Evolutionary conservation across 306 rosid species (phyloP).

Genomic region (Medicago ruthenica): DNA sequence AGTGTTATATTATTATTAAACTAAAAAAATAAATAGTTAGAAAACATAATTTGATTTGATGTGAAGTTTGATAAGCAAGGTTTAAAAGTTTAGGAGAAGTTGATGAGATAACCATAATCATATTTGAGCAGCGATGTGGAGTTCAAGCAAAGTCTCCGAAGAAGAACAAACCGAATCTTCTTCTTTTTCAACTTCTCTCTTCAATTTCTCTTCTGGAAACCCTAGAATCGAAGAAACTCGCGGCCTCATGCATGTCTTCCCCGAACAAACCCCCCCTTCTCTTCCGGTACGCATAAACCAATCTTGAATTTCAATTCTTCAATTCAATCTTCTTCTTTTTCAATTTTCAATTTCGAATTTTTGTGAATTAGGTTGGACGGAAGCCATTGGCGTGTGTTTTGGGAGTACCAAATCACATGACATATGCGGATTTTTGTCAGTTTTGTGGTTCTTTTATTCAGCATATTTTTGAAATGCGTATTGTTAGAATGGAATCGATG

Average conservation of each 20-base stretch:
- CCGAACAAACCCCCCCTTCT: constrained; percentile 56
- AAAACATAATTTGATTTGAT: no score
- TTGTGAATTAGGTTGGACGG: constrained; percentile 65
- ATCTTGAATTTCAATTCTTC: not conserved
- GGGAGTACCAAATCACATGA: constrained; percentile 97
- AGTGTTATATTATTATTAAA: no score
- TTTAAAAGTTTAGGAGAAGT: not conserved
- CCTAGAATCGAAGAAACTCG: constrained; percentile 95
- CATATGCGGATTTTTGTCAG: constrained; percentile 92
- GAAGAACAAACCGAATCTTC: constrained; percentile 55
- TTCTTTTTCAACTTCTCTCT: constrained; percentile 56
- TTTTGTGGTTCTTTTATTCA: constrained; percentile 87
- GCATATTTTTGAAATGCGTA: constrained; percentile 87
- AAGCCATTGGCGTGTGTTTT: constrained; percentile 82
- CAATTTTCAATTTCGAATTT: not conserved
- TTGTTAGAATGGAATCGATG: constrained; percentile 85
- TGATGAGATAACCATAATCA: not conserved
- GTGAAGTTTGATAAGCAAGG: not conserved
- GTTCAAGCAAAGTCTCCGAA: constrained; percentile 57
- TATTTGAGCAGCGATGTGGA: constrained; percentile 39
- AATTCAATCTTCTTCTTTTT: not conserved
- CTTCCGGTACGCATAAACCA: constrained; percentile 62
- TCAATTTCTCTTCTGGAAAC: constrained; percentile 93
- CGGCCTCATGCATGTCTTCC: constrained; percentile 87
- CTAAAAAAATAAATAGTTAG: no score